Evolutionary conservation across 495 filamentous ascomycete species (phyloP), one percentile per base, ranked within the genome.

Genomic region (Penicillium crystallinum): DNA sequence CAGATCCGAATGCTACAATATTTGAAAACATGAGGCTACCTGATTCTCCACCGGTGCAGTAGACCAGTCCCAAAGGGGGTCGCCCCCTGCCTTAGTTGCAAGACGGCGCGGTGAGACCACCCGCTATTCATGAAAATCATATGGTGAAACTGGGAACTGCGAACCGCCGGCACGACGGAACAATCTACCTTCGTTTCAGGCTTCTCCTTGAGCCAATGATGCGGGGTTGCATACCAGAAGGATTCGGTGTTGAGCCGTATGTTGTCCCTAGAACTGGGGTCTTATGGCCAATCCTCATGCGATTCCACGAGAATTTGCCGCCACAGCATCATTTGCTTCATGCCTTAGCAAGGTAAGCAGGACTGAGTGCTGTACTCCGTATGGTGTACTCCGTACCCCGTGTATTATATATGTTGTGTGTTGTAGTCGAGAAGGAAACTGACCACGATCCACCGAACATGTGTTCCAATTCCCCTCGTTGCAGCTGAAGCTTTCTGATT

Each of bases 41-140:
- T 9, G n/a, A n/a, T 29, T 49, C 40, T 44, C 43, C 39, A 57
- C 56, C 35, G 14, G 18, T 33, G 29, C 14, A 33, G n/a, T 40
- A 15, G 10, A 22, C 27, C 22, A 40, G 46, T 39, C 21, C 35
- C 27, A 39, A 30, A 46, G 53, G 44, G n/a, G 57, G 50, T 51
- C 22, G 38, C 40, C 55, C 51, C 60, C 51, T 60, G 57, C 60
- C 49, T 57, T 63, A 63, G 57, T 33, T 30, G 19, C 21, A 19
- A 21, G 38, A 54, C 53, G 54, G 60, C 40, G 44, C 23, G 42
- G 41, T 22, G 53, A 33, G 18, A 12, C 27, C 5, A 27, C 23
- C 49, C 46, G 34, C 47, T 41, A n/a, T 31, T 31, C 34, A 50
- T 35, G 29, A 48, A 45, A 22, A 49, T 39, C 42, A 38, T 59